Base-by-base conservation (phyloP, 1,139 yeast genomes). In the Suhomyces bribrorum region DNA sequence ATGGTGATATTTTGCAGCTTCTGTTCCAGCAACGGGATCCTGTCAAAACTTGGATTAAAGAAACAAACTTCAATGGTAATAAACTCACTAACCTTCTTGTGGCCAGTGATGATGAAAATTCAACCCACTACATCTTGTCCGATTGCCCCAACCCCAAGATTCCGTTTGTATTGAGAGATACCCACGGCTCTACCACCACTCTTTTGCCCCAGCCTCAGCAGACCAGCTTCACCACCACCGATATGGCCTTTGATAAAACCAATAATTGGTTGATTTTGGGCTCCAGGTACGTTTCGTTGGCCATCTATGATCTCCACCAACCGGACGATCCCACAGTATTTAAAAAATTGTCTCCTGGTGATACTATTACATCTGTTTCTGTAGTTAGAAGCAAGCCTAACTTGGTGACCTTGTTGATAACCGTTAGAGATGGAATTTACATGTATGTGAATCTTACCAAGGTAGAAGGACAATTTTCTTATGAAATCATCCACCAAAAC, bases 71-170 rank as follows among this genome's bases (percentile, higher is more conserved):
- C 17, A 45, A 44, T 5, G 47, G 46, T 1, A 65, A 73, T n/a
- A 83, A 82, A 49, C 64, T 80, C 7, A 73, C 80, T 9, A 84
- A 82, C 47, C 62, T 81, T 5, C 57, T 83, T 30, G 57, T 73
- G 0, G n/a, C n/a, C n/a, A n/a, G n/a, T 4, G 53, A 63, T 26
- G 41, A 46, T 3, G 36, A 49, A 7, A 53, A 53, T 0, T 50
- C 57, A 5, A 45, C 52, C 8, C 54, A 62, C 22, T 68, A 69
- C 31, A 38, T 79, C 0, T 57, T 84, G 12, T 56, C 76, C 4
- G 92, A 84, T 46, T 78, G 88, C 9, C 89, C 94, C 29, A 81
- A 84, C 49, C 83, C 86, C 0, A 68, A 62, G 5, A 79, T 77
- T 33, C 77, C 80, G 1, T 70, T 83, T 27, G 46, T 73, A n/a